Conservation (phyloP, 179 eudicot genomes). For the Carnegiea gigantea region DNA sequence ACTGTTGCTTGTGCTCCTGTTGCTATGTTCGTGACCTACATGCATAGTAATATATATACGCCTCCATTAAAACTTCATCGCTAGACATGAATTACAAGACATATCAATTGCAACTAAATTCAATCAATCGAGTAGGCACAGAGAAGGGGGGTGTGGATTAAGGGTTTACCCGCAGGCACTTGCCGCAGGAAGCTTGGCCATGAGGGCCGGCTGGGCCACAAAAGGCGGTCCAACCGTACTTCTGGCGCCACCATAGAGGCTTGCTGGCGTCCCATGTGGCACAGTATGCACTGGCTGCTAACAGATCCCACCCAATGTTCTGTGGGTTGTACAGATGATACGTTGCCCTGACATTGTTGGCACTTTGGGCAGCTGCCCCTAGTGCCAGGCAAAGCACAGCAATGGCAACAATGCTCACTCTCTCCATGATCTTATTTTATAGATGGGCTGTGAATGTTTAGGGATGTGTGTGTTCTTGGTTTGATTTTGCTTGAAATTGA, state of each 20-base stretch:
- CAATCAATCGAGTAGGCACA: too few species aligned
- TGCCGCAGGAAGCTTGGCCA: conserved; percentile 49
- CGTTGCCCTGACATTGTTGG: conserved; percentile 46
- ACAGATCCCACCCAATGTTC: conserved; percentile 39
- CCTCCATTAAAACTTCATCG: too few species aligned
- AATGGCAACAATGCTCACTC: neutral
- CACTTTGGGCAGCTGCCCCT: conserved; percentile 32
- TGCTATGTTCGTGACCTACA: conserved; percentile 52
- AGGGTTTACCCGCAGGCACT: conserved; percentile 38
- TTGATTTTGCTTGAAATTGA: neutral
- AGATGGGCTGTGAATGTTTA: too few species aligned
- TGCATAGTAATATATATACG: conserved; percentile 13
- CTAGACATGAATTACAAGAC: too few species aligned
- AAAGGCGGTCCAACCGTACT: conserved; percentile 62
- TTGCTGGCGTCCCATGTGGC: conserved; percentile 49
- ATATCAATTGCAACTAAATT: too few species aligned
- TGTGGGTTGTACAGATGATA: conserved; percentile 46
- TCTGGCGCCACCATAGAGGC: conserved; percentile 39
- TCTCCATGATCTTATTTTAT: conserved; percentile 5
- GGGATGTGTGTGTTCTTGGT: neutral
- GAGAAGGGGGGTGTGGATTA: too few species aligned
- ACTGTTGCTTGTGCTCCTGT: conserved; percentile 52
- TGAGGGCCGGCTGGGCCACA: conserved; percentile 47
- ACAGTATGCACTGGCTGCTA: conserved; percentile 38
- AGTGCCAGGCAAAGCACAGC: conserved; percentile 20